Percentiles rank a stretch among this genome's conserved stretches.
Evolutionary conservation across 306 rosid species (phyloP).

Genomic region (Quercus alba): DNA sequence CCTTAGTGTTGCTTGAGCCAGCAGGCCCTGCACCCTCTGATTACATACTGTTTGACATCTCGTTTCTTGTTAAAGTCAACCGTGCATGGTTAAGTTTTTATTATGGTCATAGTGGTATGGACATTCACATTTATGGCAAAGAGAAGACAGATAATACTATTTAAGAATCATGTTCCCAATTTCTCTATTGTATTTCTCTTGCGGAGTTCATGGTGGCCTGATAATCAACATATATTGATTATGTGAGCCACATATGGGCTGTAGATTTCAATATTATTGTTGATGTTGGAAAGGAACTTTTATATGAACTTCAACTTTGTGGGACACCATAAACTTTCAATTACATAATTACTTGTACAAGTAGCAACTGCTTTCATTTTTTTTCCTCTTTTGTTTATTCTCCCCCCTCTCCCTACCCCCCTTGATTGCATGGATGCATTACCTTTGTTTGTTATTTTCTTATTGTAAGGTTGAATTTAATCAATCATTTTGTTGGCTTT

Average conservation of each 20-base stretch:
- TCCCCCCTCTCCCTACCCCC: no score
- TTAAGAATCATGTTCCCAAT: not conserved
- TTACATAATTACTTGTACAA: not conserved
- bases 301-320: not conserved
- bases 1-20: not conserved
- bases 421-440: not conserved
- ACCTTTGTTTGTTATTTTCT: not conserved
- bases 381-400: not conserved
- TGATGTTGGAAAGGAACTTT: not conserved
- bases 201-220: constrained; percentile 1
- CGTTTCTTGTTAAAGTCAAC: not conserved
- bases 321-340: not conserved
- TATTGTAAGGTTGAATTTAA: no score
- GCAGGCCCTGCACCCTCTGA: not conserved
- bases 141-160: not conserved
- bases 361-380: not conserved
- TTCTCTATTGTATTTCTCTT: not conserved
- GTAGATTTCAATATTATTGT: not conserved
- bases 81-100: constrained; percentile 10
- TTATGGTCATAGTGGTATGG: not conserved
- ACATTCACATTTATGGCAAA: constrained; percentile 20
- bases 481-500: no score
- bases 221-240: not conserved
- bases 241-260: constrained; percentile 19
- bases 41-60: not conserved